These are phyloP conservation scores for Graphilbum sp. DNA, from an alignment of 2,329 filamentous ascomycete species.

Conservation along the genomic window DNA sequence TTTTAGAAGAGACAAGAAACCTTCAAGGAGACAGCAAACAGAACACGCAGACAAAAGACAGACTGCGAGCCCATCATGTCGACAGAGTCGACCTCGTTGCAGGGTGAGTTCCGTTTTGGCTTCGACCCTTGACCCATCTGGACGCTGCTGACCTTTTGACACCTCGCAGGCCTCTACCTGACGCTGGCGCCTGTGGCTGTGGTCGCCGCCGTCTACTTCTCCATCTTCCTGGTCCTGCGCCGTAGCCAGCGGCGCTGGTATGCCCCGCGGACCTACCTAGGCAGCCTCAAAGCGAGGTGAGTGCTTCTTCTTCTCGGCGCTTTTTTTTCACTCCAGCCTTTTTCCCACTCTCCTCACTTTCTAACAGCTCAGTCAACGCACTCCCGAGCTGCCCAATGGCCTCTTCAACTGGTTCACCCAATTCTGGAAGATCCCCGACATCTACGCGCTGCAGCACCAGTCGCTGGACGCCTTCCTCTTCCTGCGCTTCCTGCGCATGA, in stretches of 20 bases:
- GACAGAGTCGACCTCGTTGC: constrained; percentile 6
- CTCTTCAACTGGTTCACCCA: constrained; percentile 50
- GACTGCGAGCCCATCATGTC: not conserved
- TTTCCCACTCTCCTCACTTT: too few species aligned
- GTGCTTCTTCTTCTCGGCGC: constrained; percentile 5
- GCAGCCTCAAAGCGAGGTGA: constrained; percentile 25
- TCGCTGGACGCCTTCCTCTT: constrained; percentile 87
- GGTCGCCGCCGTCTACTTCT: constrained; percentile 22
- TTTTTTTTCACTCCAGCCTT: not conserved
- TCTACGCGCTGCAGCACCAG: constrained; percentile 73
- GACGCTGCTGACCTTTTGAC: too few species aligned
- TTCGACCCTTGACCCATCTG: too few species aligned
- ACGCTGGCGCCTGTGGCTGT: constrained; percentile 23
- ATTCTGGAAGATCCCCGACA: constrained; percentile 56
- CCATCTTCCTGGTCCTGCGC: constrained; percentile 28
- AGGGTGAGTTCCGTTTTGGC: constrained; percentile 3
- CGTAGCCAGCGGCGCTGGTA: constrained; percentile 29
- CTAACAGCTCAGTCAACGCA: constrained; percentile 29
- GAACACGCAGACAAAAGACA: too few species aligned
- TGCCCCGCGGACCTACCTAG: constrained; percentile 32
- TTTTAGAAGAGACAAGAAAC: too few species aligned
- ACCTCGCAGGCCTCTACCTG: constrained; percentile 25
- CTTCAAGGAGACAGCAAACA: too few species aligned
- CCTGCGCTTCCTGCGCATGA: constrained; percentile 70
- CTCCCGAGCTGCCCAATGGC: constrained; percentile 41